These are phyloP conservation scores for Salix exigua DNA, from an alignment of 345 rosid species.

Conservation along the genomic window DNA sequence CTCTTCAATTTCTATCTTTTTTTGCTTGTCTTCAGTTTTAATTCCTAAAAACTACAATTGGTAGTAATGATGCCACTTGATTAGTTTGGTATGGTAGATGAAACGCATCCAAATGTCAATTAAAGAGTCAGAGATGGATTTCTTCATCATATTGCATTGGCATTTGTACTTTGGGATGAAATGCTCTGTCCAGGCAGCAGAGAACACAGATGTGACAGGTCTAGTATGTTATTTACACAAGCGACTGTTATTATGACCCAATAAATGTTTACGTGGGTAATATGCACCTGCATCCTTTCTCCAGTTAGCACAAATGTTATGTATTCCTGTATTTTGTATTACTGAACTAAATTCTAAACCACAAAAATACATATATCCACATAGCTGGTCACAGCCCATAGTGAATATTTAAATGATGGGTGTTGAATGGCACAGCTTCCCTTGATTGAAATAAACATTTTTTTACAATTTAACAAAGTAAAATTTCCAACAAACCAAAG, in stretches of 20 bases:
- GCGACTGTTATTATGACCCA: neutral
- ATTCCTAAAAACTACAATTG: neutral
- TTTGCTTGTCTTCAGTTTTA: neutral
- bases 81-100: neutral
- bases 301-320: neutral
- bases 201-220: neutral
- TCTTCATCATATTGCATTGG: neutral
- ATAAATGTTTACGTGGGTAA: neutral
- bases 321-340: neutral
- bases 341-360: neutral
- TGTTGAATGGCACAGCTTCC: neutral
- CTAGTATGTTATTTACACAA: neutral
- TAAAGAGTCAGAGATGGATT: neutral
- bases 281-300: neutral
- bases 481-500: conserved; percentile 2
- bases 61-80: neutral
- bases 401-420: neutral
- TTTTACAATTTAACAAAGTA: neutral
- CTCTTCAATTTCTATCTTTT: neutral
- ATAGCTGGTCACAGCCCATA: neutral
- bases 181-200: neutral
- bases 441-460: neutral
- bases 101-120: neutral
- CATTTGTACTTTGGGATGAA: neutral
- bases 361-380: neutral